Evolutionary conservation across 495 filamentous ascomycete species (phyloP), one percentile per base, ranked within the genome.

Genomic region (Hypomontagnella submonticulosa): DNA sequence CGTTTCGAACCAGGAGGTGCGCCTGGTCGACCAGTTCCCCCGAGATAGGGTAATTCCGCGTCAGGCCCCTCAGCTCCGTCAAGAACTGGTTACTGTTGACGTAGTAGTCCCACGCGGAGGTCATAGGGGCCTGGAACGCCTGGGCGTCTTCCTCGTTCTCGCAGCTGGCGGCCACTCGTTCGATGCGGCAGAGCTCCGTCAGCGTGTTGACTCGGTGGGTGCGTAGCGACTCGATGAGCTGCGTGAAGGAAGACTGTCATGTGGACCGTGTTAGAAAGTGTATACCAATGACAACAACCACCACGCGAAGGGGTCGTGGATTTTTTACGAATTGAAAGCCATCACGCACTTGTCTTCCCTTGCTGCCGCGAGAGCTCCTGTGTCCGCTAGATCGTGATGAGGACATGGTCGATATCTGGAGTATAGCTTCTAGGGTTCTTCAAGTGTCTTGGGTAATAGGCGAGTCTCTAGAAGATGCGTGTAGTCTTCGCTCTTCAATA

Each of bases 21-120:
- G 90, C 89, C 65, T 90, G 85, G 32, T 88, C 83, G 0, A 92
- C 70, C 42, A 87, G 83, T 19, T 88, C 87, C 33, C 83, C 87
- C 64, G 86, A 90, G 70, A 92, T 90, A 0, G 90, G 90, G 63
- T 90, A 93, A 67, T 86, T 87, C 16, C 82, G 79, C 0, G 90
- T 92, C 46, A 92, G 71, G 12, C 86, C 85, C 34, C 89, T 79
- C 2, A 93, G 82, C 61, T 93, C 90, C 27, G 80, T 87, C n/a
- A 93, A 79, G 18, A 93, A 79, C 71, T 89, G 88, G 76, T 92
- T 87, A 55, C 83, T 88, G 49, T 84, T 85, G 63, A 93, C 89
- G 71, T 92, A 92, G 74, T 91, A 83, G 9, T 82, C 77, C 88
- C 90, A 93, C 4, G 90, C 90, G 4, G 80, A 73, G 2, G 88